Conservation (phyloP, 805 yeast species). For the Pichia eremophila region DNA sequence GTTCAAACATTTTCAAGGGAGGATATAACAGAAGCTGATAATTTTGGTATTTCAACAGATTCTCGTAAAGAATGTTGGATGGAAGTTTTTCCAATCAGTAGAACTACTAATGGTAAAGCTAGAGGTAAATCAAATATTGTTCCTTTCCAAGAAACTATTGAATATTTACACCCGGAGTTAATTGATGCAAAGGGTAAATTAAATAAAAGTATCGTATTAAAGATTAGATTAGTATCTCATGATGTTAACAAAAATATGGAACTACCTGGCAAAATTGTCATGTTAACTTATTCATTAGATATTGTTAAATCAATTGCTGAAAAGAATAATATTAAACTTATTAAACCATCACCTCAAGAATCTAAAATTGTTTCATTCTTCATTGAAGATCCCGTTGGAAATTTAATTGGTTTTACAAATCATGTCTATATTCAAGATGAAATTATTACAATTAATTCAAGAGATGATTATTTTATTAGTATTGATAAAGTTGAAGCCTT, state of each 20-base stretch:
- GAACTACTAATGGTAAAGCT: slow-evolving; percentile 8
- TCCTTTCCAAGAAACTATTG: slow-evolving; percentile 31
- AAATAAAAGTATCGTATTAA: slow-evolving; percentile 36
- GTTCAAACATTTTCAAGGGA: slow-evolving; percentile 52
- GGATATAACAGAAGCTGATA: slow-evolving; percentile 23
- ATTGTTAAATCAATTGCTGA: slow-evolving; percentile 15
- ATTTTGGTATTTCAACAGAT: slow-evolving; percentile 50
- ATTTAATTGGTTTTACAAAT: slow-evolving; percentile 45
- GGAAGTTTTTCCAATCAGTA: slow-evolving; percentile 48
- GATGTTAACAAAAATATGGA: slow-evolving; percentile 27
- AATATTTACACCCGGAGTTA: slow-evolving; percentile 17
- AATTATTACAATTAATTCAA: not conserved
- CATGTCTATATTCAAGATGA: not conserved
- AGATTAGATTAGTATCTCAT: slow-evolving; percentile 34
- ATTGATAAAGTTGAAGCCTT: slow-evolving; percentile 1
- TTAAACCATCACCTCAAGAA: slow-evolving; percentile 9
- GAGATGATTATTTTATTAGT: slow-evolving; percentile 8
- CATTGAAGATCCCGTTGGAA: slow-evolving; percentile 59
- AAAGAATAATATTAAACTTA: slow-evolving; percentile 13
- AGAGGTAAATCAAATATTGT: slow-evolving; percentile 10
- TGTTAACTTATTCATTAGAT: slow-evolving; percentile 33
- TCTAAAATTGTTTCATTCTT: slow-evolving; percentile 20
- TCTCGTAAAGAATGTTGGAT: slow-evolving; percentile 67
- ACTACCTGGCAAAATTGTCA: slow-evolving; percentile 29
- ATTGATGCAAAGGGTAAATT: slow-evolving; percentile 6